Conservation (phyloP, 2,329 filamentous ascomycete genomes). For the Phoma sp. region DNA sequence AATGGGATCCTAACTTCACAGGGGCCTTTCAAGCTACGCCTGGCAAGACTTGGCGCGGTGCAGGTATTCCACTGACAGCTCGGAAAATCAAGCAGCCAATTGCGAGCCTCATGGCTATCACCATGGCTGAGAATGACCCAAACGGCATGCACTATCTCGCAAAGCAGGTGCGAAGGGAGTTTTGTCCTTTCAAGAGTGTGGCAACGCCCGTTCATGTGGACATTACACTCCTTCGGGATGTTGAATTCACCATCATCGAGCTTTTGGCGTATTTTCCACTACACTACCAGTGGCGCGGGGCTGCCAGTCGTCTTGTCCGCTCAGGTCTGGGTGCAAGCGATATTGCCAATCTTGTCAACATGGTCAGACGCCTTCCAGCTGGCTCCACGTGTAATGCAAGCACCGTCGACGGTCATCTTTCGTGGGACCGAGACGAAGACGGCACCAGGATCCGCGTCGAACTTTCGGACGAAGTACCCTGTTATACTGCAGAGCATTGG, state of each 20-base stretch:
- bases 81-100: slow-evolving; percentile 22
- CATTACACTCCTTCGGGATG: slow-evolving; percentile 21
- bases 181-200: slow-evolving; percentile 26
- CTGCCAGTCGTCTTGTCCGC: slow-evolving; percentile 9
- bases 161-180: slow-evolving; percentile 6
- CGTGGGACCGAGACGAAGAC: background rate
- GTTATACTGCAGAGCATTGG: slow-evolving; percentile 27
- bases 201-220: slow-evolving; percentile 20
- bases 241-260: slow-evolving; percentile 26
- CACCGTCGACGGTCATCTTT: background rate
- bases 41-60: slow-evolving; percentile 8
- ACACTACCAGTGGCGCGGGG: slow-evolving; percentile 27
- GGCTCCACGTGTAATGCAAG: background rate
- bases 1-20: slow-evolving; percentile 1
- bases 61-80: background rate
- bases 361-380: slow-evolving; percentile 16
- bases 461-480: background rate
- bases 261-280: slow-evolving; percentile 24
- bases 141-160: slow-evolving; percentile 1
- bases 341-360: slow-evolving; percentile 21
- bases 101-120: slow-evolving; percentile 17
- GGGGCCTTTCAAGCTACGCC: slow-evolving; percentile 4
- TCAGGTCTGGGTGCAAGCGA: background rate
- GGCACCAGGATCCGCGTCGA: background rate
- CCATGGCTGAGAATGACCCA: background rate